Conservation (phyloP, 345 rosid genomes). For the Iberis pinnata region DNA sequence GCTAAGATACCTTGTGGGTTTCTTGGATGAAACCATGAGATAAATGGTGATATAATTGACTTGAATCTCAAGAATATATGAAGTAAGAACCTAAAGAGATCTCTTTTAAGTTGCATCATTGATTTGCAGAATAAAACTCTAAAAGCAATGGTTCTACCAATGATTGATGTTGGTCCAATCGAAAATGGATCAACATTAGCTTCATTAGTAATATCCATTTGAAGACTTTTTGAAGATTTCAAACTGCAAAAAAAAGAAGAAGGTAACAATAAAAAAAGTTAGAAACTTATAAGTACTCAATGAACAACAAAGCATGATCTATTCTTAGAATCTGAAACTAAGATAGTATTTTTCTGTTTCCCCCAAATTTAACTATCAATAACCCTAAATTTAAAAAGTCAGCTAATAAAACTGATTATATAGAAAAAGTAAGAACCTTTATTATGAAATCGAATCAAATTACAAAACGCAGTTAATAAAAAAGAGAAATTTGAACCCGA, state of each 20-base stretch:
- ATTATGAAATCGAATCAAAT: constrained; percentile 4
- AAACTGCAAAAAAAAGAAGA: constrained; percentile 22
- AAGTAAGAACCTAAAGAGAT: constrained; percentile 37
- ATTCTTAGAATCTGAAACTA: constrained; percentile 16
- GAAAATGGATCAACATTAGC: constrained; percentile 71
- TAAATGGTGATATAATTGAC: constrained; percentile 38
- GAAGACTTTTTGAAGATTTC: not conserved
- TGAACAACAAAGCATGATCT: constrained; percentile 15
- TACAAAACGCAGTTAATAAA: not conserved
- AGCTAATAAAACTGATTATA: too few species aligned
- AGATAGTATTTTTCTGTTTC: constrained; percentile 3
- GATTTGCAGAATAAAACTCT: constrained; percentile 79
- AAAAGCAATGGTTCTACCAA: constrained; percentile 84
- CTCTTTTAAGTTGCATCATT: constrained; percentile 50
- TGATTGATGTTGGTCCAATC: constrained; percentile 79
- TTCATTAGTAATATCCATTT: constrained; percentile 89
- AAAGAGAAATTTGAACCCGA: not conserved
- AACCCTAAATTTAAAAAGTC: too few species aligned
- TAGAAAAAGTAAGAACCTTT: not conserved
- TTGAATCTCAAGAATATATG: constrained; percentile 38
- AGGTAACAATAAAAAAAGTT: not conserved
- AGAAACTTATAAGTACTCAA: constrained; percentile 8
- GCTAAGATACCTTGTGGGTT: constrained; percentile 96
- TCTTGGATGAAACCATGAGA: constrained; percentile 89
- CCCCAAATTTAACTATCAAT: not conserved